Base-by-base conservation (phyloP, 768 basidiomycete genomes). In the Russula emetica region DNA sequence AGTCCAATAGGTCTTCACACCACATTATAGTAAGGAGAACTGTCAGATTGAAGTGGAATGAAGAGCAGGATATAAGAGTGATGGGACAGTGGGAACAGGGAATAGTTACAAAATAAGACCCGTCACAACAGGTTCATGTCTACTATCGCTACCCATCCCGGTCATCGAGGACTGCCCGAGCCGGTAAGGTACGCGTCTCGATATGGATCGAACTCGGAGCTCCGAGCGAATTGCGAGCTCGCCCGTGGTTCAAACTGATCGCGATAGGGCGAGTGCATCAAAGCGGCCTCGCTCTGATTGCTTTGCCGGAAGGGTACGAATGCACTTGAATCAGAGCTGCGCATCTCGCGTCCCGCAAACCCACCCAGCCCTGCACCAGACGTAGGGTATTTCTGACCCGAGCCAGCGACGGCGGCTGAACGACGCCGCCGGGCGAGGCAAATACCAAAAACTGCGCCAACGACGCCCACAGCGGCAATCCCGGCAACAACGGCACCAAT, bases 261-360 rank as follows among this genome's bases (percentile, higher is more conserved):
- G 59, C 70, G 74, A 68, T 77, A 78, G 20, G 73, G 74, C 62
- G 71, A 66, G 52, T 77, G 76, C 63, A 75, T 69, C 42, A 75
- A 72, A 67, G 73, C 71, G 22, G 72, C 78, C 3, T 60, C 55
- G 71, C 85, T 87, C 53, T 78, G 77, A 67, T 83, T 83, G 36
- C 81, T 82, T 71, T 86, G 85, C 67, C 83, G 82, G 69, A 90
- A 72, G n/a, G 88, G 88, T 57, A 87, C 77, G 70, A 90, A 89
- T 40, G 86, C 82, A 66, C 85, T 86, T 69, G 85, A 84, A 75
- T 87, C 83, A 66, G 85, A 85, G 74, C 74, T 74, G 45, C 84
- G 76, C 60, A 72, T 68, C 60, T 72, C 78, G 30, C 74, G 64
- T 62, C 69, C 44, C 69, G 66, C 57, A 69, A 70, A 30, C 62